phyloP scores from a whole-genome alignment of 1,284 basidiomycete genomes.

The Coniferiporia sulphurascens region DNA sequence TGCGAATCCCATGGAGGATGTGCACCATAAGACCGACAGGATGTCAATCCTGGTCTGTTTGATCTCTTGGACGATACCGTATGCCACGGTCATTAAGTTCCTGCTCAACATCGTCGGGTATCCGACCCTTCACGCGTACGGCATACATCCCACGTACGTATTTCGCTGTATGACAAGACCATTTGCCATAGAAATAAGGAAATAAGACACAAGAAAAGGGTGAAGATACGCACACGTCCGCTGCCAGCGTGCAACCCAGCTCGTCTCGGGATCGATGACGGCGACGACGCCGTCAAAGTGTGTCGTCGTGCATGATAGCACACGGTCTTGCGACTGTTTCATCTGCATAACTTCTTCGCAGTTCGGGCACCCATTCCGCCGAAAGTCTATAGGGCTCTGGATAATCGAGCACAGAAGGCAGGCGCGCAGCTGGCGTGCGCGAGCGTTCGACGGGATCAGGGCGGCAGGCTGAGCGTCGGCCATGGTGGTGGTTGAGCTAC shows the following conservation, averaged over 20 bases:
- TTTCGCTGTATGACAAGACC: constrained; percentile 52
- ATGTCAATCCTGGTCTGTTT: constrained; percentile 62
- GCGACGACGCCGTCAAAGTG: constrained; percentile 93
- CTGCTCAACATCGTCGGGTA: constrained; percentile 82
- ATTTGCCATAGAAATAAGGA: neutral
- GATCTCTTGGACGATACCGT: constrained; percentile 75
- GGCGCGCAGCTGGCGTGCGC: constrained; percentile 75
- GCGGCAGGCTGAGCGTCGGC: constrained; percentile 13
- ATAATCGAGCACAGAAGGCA: constrained; percentile 92
- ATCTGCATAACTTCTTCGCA: constrained; percentile 96
- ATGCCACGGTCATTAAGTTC: constrained; percentile 73
- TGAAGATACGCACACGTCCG: constrained; percentile 62
- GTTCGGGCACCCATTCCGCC: constrained; percentile 88
- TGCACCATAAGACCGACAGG: neutral
- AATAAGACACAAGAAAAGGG: neutral
- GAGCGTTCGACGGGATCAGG: constrained; percentile 54
- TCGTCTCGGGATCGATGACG: constrained; percentile 82
- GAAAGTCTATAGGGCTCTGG: constrained; percentile 82
- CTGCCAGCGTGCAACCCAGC: constrained; percentile 96
- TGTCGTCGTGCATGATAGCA: constrained; percentile 86
- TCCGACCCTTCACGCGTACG: constrained; percentile 78
- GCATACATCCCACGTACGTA: constrained; percentile 86
- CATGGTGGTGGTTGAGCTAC: constrained; percentile 11
- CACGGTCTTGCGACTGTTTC: constrained; percentile 82
- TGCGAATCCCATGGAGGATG: neutral